Percentiles rank a stretch among this genome's conserved stretches.
These are phyloP conservation scores for Fraxinus cuspidata DNA, from an alignment of 257 asterid species.

Conservation along the genomic window DNA sequence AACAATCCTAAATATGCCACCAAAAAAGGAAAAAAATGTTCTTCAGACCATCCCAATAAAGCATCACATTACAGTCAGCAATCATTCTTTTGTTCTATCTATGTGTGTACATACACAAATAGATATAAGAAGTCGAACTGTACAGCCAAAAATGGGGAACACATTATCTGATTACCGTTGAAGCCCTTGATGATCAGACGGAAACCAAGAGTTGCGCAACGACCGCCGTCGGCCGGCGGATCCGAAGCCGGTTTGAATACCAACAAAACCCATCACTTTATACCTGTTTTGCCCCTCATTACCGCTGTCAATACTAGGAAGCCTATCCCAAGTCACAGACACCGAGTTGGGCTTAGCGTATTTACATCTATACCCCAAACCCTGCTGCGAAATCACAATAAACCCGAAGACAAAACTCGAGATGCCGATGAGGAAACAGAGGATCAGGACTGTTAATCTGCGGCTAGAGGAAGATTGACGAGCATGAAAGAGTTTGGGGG, in stretches of 20 bases:
- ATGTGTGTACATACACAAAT: background rate
- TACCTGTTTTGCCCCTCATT: slow-evolving; percentile 58
- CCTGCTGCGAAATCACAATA: slow-evolving; percentile 45
- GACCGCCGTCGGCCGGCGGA: slow-evolving; percentile 79
- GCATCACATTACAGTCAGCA: background rate
- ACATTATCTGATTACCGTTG: slow-evolving; percentile 47
- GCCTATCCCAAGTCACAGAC: slow-evolving; percentile 76
- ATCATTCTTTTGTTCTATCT: background rate
- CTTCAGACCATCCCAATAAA: background rate
- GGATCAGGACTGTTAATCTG: slow-evolving; percentile 54
- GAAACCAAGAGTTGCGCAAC: slow-evolving; percentile 88
- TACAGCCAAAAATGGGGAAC: background rate
- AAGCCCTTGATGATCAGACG: slow-evolving; percentile 80
- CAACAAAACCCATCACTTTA: slow-evolving; percentile 92
- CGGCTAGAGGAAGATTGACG: slow-evolving; percentile 51
- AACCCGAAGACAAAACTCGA: slow-evolving; percentile 59
- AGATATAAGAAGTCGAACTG: background rate
- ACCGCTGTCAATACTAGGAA: slow-evolving; percentile 28
- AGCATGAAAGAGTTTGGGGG: slow-evolving; percentile 78
- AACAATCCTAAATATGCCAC: background rate
- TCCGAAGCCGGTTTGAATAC: slow-evolving; percentile 87
- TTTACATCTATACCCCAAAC: slow-evolving; percentile 45
- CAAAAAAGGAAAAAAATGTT: background rate
- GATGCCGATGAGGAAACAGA: slow-evolving; percentile 50
- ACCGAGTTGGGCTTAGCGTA: slow-evolving; percentile 62